Evolutionary conservation across 345 rosid species (phyloP), one percentile per base, ranked within the genome.

Genomic region (Salix udensis): DNA sequence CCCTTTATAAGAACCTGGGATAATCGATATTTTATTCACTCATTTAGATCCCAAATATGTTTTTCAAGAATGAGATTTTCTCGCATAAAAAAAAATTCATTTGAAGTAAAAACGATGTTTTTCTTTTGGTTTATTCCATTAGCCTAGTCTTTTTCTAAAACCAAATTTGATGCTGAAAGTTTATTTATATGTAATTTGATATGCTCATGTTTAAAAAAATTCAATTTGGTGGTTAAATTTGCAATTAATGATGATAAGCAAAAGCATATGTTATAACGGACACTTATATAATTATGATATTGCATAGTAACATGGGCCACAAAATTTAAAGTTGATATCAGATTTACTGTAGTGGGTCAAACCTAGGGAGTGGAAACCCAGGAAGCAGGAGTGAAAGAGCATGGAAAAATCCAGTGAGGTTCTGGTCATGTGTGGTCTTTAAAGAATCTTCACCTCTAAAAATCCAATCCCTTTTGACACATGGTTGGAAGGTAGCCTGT

Each of bases 391-490:
- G 9, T 8, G 62, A n/a, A 55, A 1, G 13, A 55, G 24, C 15
- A 19, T 14, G 71, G 40, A 75, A 80, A 80, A 71, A 53, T 80
- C 76, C 76, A 55, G 79, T 16, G 79, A 80, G 44, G 67, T 74
- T 53, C 65, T 62, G 28, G 23, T 48, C 19, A 30, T 53, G 34
- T 18, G 31, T 28, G 10, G 26, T 30, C 44, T 71, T 21, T 10
- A 71, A 13, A 42, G 50, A 61, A n/a, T 78, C 73, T 71, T 66
- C 31, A 36, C 66, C 30, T 46, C 48, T 36, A 50, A 30, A 24
- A 23, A 8, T n/a, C 28, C 26, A 55, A 55, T 2, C 12, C 26
- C 62, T 55, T 55, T 55, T n/a, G 4, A n/a, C 28, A 65, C 48
- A 70, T 24, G 40, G 26, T 50, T 13, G 8, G 50, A 8, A 48